A percentile compares a stretch with the other conserved stretches of the same genome.
These are phyloP conservation scores for Dryadomyces sulphureus DNA, from an alignment of 2,329 filamentous ascomycete species.

Conservation along the genomic window DNA sequence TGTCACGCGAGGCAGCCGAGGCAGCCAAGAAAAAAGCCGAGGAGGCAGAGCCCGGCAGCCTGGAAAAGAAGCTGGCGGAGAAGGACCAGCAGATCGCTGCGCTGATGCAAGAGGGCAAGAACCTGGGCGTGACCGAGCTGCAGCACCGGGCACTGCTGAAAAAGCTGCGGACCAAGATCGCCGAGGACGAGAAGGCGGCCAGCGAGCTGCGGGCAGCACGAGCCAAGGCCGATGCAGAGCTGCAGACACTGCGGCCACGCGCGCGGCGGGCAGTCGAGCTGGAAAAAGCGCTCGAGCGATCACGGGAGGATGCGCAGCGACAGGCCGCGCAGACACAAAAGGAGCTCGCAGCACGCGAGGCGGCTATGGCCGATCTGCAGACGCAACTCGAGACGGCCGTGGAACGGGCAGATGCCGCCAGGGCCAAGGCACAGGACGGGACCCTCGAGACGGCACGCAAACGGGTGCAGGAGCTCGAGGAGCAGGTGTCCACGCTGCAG, in stretches of 20 bases:
- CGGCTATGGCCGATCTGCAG: conserved; percentile 53
- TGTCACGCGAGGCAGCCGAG: conserved; percentile 67
- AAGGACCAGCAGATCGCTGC: conserved; percentile 83
- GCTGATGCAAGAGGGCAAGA: conserved; percentile 84
- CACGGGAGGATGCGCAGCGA: conserved; percentile 32
- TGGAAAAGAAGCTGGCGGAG: conserved; percentile 69
- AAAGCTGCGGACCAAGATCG: conserved; percentile 54
- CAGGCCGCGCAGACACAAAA: conserved; percentile 26
- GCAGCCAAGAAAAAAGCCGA: conserved; percentile 54
- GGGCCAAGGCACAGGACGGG: conserved; percentile 51
- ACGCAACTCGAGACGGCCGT: conserved; percentile 53
- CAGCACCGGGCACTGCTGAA: conserved; percentile 73
- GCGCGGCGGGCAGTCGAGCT: conserved; percentile 34
- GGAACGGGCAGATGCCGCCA: conserved; percentile 50
- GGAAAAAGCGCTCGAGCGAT: conserved; percentile 38
- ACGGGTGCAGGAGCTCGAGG: conserved; percentile 36
- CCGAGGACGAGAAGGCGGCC: conserved; percentile 50
- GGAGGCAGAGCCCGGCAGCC: conserved; percentile 46
- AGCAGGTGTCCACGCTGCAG: conserved; percentile 47
- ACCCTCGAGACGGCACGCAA: conserved; percentile 51
- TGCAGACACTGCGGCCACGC: conserved; percentile 29
- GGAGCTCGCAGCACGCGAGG: conserved; percentile 44
- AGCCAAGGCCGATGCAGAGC: conserved; percentile 41
- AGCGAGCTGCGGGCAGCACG: conserved; percentile 43
- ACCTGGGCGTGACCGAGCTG: conserved; percentile 72